These are phyloP conservation scores for Aspergillus terreus DNA, from an alignment of 2,329 filamentous ascomycete species.

Conservation along the genomic window DNA sequence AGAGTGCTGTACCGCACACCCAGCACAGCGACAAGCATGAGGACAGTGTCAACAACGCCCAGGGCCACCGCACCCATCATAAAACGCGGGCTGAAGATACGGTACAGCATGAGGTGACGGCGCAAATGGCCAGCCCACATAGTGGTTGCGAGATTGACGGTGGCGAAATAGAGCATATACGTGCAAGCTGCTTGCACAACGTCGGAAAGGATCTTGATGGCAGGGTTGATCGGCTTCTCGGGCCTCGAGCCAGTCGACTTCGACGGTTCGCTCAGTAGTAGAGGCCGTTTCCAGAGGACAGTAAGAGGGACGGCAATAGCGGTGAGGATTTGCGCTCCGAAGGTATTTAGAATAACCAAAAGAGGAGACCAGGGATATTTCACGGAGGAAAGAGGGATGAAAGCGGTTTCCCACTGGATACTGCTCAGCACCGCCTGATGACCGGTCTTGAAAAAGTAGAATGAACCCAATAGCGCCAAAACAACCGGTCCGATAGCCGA, in stretches of 20 bases:
- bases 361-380: slow-evolving; percentile 87
- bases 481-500: slow-evolving; percentile 75
- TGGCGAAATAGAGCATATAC: slow-evolving; percentile 77
- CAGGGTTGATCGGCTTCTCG: slow-evolving; percentile 22
- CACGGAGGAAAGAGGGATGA: slow-evolving; percentile 79
- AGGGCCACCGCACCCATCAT: slow-evolving; percentile 74
- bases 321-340: slow-evolving; percentile 82
- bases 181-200: slow-evolving; percentile 68
- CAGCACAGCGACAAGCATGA: slow-evolving; percentile 65
- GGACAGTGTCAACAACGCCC: slow-evolving; percentile 72
- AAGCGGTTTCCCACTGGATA: slow-evolving; percentile 95
- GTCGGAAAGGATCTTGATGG: slow-evolving; percentile 57
- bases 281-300: slow-evolving; percentile 83
- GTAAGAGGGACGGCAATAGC: slow-evolving; percentile 75
- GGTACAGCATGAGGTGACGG: slow-evolving; percentile 92
- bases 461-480: slow-evolving; percentile 83
- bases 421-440: slow-evolving; percentile 84
- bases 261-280: slow-evolving; percentile 59
- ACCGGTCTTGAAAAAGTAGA: slow-evolving; percentile 96
- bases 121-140: slow-evolving; percentile 85
- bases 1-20: slow-evolving; percentile 73
- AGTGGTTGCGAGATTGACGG: slow-evolving; percentile 79
- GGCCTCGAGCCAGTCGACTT: slow-evolving; percentile 7
- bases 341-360: slow-evolving; percentile 78
- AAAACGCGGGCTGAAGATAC: slow-evolving; percentile 88